These are phyloP conservation scores for Podaxis sp. DNA, from an alignment of 768 basidiomycete species.

Conservation along the genomic window DNA sequence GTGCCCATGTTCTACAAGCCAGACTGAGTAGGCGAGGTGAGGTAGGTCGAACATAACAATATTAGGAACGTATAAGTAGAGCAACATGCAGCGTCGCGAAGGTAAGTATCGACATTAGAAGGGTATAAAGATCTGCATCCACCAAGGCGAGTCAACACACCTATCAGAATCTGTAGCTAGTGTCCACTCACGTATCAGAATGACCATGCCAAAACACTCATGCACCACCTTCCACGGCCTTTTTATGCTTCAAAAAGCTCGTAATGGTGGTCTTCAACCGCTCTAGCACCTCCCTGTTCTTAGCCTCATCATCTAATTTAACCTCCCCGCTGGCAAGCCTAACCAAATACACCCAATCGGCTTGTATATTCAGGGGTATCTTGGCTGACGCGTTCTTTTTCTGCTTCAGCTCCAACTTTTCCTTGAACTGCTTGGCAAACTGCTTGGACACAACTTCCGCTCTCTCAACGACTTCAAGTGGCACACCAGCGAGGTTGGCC, in stretches of 20 bases:
- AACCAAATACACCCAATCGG: constrained; percentile 85
- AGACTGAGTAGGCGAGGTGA: neutral
- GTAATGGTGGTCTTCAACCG: constrained; percentile 42
- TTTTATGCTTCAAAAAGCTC: constrained; percentile 12
- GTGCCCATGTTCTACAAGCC: neutral
- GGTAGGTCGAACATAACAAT: neutral
- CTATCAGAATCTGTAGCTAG: neutral
- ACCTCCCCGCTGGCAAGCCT: constrained; percentile 56
- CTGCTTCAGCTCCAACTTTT: constrained; percentile 68
- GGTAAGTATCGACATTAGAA: neutral
- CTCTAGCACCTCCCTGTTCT: constrained; percentile 51
- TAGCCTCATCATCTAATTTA: constrained; percentile 50
- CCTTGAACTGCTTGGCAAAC: constrained; percentile 87
- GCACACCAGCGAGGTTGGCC: constrained; percentile 92
- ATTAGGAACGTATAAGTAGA: neutral
- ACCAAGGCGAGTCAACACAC: neutral
- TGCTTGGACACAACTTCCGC: constrained; percentile 86
- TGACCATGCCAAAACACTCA: neutral
- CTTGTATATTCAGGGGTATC: constrained; percentile 80
- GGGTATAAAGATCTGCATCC: neutral
- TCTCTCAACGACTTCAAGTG: constrained; percentile 78
- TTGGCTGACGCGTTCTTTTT: constrained; percentile 49
- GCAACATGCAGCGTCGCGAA: neutral
- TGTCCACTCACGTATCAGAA: neutral
- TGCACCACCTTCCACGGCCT: neutral